Conservation (phyloP, 495 filamentous ascomycete genomes). For the Margaritispora aquatica region DNA sequence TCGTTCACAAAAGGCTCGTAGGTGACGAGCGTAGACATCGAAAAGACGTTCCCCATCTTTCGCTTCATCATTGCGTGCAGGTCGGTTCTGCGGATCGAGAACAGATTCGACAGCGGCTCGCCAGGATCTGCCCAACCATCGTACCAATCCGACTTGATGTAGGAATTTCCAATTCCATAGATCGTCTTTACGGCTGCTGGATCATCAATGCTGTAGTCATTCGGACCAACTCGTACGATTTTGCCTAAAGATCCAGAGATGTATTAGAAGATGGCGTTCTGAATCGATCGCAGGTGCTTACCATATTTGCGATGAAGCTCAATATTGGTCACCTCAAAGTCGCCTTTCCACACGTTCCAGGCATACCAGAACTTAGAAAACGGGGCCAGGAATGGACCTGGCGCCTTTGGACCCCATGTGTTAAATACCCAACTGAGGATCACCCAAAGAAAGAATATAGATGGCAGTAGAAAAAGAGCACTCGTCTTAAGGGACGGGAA, state of each 20-base stretch:
- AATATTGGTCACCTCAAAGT: neutral
- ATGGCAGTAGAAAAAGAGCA: too few relatives aligned
- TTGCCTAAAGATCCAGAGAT: neutral
- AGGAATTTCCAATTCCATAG: too few relatives aligned
- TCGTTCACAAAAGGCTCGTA: neutral
- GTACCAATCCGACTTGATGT: neutral
- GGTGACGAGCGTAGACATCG: neutral
- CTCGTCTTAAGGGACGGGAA: too few relatives aligned
- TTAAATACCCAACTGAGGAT: too few relatives aligned
- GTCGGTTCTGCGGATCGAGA: neutral
- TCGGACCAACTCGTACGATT: neutral
- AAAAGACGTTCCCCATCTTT: neutral
- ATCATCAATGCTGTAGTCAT: neutral
- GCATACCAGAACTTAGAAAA: slow-evolving; percentile 24
- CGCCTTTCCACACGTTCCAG: neutral
- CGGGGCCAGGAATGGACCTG: slow-evolving; percentile 25
- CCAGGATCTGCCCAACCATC: neutral
- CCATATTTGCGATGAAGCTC: neutral
- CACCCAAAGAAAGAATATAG: too few relatives aligned
- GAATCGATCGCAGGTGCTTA: neutral
- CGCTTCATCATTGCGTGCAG: neutral
- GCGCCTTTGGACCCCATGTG: too few relatives aligned
- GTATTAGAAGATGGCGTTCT: neutral
- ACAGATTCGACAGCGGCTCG: neutral
- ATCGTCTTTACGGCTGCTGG: neutral